phyloP scores from a whole-genome alignment of 2,329 filamentous ascomycete species.

The Shiraia bambusicola region DNA sequence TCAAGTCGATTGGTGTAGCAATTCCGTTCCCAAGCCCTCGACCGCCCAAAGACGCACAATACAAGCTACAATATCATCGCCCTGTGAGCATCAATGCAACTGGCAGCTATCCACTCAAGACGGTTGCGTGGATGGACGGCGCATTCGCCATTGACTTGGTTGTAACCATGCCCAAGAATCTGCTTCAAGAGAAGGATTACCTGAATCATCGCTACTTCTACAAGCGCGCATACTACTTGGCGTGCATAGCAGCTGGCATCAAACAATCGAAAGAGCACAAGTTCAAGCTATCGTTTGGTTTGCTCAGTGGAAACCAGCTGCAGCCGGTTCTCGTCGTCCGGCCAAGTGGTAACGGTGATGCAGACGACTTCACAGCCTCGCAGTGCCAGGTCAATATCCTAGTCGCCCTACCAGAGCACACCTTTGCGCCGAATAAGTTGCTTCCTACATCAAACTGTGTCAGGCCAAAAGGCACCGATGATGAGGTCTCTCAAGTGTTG shows the following conservation, averaged over 20 bases:
- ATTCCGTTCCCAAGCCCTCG: constrained; percentile 84
- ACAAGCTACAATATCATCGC: constrained; percentile 76
- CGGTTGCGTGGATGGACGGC: constrained; percentile 65
- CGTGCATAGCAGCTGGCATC: constrained; percentile 73
- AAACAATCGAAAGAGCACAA: constrained; percentile 57
- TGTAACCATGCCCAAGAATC: constrained; percentile 73
- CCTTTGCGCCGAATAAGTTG: constrained; percentile 73
- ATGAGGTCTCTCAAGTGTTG: constrained; percentile 44
- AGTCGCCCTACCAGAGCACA: constrained; percentile 66
- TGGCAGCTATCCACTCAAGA: constrained; percentile 80
- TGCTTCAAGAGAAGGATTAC: constrained; percentile 95
- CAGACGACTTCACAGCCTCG: constrained; percentile 41
- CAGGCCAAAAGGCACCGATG: constrained; percentile 54
- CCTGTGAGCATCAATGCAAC: constrained; percentile 82
- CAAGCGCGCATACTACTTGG: constrained; percentile 88
- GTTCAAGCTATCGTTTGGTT: constrained; percentile 64
- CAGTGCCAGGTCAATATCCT: constrained; percentile 67
- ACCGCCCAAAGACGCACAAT: constrained; percentile 73
- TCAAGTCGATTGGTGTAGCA: constrained; percentile 65
- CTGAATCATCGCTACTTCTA: constrained; percentile 92
- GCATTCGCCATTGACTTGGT: constrained; percentile 74
- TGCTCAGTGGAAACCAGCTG: constrained; percentile 71
- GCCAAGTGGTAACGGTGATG: constrained; percentile 34
- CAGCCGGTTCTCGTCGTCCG: constrained; percentile 65
- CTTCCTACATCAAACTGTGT: constrained; percentile 70